A percentile compares a stretch with the other conserved stretches of the same genome.
phyloP scores from a whole-genome alignment of 2,329 filamentous ascomycete species.

The Fusarium sp. region DNA sequence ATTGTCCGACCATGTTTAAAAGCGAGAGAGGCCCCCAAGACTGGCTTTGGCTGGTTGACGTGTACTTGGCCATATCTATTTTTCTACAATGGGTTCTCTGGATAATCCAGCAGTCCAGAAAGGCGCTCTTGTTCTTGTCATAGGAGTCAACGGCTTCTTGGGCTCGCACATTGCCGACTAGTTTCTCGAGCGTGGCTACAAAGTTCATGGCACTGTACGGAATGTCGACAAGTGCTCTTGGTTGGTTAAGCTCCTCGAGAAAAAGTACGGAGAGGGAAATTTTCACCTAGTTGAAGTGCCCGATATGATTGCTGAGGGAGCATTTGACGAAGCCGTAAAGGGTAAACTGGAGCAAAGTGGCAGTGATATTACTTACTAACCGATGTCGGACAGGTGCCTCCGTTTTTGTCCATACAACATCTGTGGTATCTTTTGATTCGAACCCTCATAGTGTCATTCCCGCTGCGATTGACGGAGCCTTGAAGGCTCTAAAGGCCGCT shows the following conservation, averaged over 20 bases:
- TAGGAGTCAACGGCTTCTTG: background rate
- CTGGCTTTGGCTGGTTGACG: too few species aligned
- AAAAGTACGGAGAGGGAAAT: background rate
- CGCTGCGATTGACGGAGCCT: background rate
- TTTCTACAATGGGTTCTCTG: background rate
- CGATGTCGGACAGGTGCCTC: background rate
- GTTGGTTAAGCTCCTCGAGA: background rate
- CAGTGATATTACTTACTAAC: background rate
- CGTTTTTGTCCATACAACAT: constrained; percentile 1
- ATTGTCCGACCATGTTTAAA: too few species aligned
- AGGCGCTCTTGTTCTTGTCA: background rate
- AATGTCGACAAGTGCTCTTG: background rate
- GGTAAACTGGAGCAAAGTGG: background rate
- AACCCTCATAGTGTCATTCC: background rate
- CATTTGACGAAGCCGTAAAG: background rate
- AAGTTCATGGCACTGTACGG: background rate
- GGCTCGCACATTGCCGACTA: background rate
- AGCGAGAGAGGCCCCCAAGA: too few species aligned
- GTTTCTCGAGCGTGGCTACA: background rate
- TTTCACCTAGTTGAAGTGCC: background rate
- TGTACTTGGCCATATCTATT: too few species aligned
- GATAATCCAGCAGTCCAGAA: background rate
- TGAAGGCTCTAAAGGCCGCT: background rate
- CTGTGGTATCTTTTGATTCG: background rate
- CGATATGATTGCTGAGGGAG: background rate